Conservation (phyloP, 1,284 basidiomycete species). For the Ustilago vetiveriae region DNA sequence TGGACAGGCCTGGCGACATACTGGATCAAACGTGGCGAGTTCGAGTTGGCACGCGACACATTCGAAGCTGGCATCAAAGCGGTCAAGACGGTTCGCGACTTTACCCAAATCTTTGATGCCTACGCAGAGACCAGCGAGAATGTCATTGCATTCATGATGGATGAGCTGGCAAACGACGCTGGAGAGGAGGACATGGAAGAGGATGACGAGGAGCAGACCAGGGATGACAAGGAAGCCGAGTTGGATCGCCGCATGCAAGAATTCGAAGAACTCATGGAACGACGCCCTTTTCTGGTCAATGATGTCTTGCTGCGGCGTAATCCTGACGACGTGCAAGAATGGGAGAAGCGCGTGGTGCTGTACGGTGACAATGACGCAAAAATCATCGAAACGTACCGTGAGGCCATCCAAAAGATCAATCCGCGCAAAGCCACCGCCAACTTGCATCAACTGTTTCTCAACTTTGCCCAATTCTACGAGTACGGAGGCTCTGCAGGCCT, state of each 20-base stretch:
- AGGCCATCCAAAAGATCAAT: constrained; percentile 86
- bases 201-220: constrained; percentile 38
- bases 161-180: constrained; percentile 74
- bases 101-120: constrained; percentile 97
- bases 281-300: constrained; percentile 94
- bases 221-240: constrained; percentile 81
- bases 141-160: constrained; percentile 91
- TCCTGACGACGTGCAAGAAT: constrained; percentile 97
- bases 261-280: constrained; percentile 93
- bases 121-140: constrained; percentile 94
- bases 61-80: constrained; percentile 87
- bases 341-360: constrained; percentile 96
- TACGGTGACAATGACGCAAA: constrained; percentile 93
- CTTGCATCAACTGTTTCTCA: constrained; percentile 87
- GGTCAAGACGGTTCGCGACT: constrained; percentile 94
- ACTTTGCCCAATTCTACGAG: constrained; percentile 98
- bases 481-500: constrained; percentile 76
- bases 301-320: constrained; percentile 93
- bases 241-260: constrained; percentile 89
- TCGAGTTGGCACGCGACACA: constrained; percentile 84
- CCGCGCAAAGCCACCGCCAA: constrained; percentile 92
- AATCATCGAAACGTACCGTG: constrained; percentile 90
- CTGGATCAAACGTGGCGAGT: constrained; percentile 96
- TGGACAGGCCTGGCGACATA: constrained; percentile 98
- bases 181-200: constrained; percentile 42